Percentiles rank a stretch among this genome's conserved stretches.
These are phyloP conservation scores for Stagonosporopsis tanaceti DNA, from an alignment of 2,329 filamentous ascomycete genomes.

Conservation along the genomic window DNA sequence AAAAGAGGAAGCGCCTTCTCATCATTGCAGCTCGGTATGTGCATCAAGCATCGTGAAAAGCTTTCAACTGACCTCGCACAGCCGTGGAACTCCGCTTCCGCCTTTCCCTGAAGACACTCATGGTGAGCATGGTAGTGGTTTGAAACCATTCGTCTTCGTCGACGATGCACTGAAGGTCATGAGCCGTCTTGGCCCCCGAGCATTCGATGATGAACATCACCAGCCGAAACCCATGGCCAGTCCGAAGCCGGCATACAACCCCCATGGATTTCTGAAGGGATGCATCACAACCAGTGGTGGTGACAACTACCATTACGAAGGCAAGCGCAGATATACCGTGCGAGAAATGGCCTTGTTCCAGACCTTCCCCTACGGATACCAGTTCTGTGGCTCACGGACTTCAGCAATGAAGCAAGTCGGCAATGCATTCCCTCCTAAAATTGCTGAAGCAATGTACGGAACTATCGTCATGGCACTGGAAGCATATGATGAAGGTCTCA, in stretches of 20 bases:
- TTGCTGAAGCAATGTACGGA: constrained; percentile 9
- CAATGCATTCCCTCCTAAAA: constrained; percentile 15
- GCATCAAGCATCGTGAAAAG: too few species aligned
- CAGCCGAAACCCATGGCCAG: background rate
- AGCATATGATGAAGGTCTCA: constrained; percentile 37
- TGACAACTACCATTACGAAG: background rate
- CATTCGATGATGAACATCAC: background rate
- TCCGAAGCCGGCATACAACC: background rate
- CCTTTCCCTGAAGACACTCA: constrained; percentile 40
- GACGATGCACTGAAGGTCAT: constrained; percentile 26
- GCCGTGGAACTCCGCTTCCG: constrained; percentile 34
- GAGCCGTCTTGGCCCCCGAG: background rate
- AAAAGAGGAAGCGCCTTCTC: constrained; percentile 37
- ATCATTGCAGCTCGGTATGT: constrained; percentile 39
- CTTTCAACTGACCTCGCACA: constrained; percentile 12
- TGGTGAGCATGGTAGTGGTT: constrained; percentile 29
- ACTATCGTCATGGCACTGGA: constrained; percentile 22
- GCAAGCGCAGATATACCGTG: background rate
- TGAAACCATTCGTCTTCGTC: constrained; percentile 32
- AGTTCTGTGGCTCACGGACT: constrained; percentile 18
- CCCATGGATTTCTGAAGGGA: background rate
- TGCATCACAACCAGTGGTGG: background rate
- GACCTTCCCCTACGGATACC: constrained; percentile 18
- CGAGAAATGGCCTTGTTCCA: constrained; percentile 32
- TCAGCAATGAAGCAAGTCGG: constrained; percentile 32